A percentile compares a stretch with the other conserved stretches of the same genome.
Conservation (phyloP, 2,329 filamentous ascomycete genomes). For the Fusarium nelsonii region DNA sequence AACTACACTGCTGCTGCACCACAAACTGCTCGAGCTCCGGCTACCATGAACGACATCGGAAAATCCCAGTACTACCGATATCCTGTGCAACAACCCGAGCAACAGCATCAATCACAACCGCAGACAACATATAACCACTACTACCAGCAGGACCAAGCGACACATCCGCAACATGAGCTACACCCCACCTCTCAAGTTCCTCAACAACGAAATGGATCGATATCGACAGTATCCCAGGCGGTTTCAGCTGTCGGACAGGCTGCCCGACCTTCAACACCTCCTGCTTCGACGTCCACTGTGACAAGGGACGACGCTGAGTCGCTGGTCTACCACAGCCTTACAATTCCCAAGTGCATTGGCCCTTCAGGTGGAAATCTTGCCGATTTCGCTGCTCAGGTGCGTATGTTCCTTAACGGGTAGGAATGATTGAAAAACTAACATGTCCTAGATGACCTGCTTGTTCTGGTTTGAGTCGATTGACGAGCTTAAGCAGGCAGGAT, state of each 20-base stretch:
- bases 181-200: conserved; percentile 24
- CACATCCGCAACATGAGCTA: conserved; percentile 12
- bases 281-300: conserved; percentile 46
- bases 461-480: conserved; percentile 96
- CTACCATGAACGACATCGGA: conserved; percentile 50
- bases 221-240: conserved; percentile 33
- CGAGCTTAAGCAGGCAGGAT: conserved; percentile 81
- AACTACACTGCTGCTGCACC: conserved; percentile 54
- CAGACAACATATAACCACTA: conserved; percentile 28
- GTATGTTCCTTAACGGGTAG: conserved; percentile 37
- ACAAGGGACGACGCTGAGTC: conserved; percentile 56
- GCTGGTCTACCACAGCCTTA: conserved; percentile 71
- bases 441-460: conserved; percentile 85
- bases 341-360: conserved; percentile 82
- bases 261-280: conserved; percentile 56
- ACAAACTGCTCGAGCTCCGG: conserved; percentile 52
- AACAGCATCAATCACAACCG: conserved; percentile 24
- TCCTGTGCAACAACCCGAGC: conserved; percentile 44
- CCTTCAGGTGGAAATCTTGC: conserved; percentile 79
- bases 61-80: conserved; percentile 51
- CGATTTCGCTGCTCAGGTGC: conserved; percentile 85
- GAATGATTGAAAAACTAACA: conserved; percentile 21
- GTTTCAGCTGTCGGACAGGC: conserved; percentile 48
- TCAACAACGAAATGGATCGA: conserved; percentile 37
- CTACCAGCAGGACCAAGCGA: conserved; percentile 33